Conservation (phyloP, 805 yeast genomes). For the Yamadazyma tumulicola region DNA sequence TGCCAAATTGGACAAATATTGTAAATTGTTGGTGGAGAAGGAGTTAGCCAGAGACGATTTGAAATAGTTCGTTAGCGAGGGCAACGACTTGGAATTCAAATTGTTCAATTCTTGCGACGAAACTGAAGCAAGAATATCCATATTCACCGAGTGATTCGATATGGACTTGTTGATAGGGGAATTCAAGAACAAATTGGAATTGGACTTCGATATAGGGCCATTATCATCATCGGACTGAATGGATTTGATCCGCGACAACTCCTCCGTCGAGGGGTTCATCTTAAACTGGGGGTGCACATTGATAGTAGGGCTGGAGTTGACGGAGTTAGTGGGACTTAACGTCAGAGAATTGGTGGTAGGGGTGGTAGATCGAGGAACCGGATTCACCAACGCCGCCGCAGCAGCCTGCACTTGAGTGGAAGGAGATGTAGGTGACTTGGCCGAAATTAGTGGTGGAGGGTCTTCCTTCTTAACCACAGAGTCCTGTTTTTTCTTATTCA, state of each 20-base stretch:
- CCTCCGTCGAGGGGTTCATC: constrained; percentile 3
- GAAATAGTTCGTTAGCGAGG: constrained; percentile 50
- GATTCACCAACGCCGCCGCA: constrained; percentile 6
- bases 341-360: background rate
- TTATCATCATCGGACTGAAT: constrained; percentile 7
- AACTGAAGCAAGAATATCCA: constrained; percentile 51
- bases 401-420: constrained; percentile 5
- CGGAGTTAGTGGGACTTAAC: constrained; percentile 1
- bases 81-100: constrained; percentile 45
- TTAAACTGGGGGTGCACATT: background rate
- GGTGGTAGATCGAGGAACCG: constrained; percentile 6
- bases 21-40: constrained; percentile 18
- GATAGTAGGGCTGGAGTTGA: constrained; percentile 1
- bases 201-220: constrained; percentile 2
- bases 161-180: constrained; percentile 4
- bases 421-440: background rate
- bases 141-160: constrained; percentile 21
- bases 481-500: constrained; percentile 13
- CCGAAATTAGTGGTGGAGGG: background rate
- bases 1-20: constrained; percentile 25
- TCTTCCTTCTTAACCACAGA: background rate
- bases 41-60: constrained; percentile 11
- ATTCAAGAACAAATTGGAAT: constrained; percentile 1
- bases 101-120: constrained; percentile 52
- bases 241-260: constrained; percentile 5